Conservation (phyloP, 306 rosid genomes). For the Lathyrus oleraceus region DNA sequence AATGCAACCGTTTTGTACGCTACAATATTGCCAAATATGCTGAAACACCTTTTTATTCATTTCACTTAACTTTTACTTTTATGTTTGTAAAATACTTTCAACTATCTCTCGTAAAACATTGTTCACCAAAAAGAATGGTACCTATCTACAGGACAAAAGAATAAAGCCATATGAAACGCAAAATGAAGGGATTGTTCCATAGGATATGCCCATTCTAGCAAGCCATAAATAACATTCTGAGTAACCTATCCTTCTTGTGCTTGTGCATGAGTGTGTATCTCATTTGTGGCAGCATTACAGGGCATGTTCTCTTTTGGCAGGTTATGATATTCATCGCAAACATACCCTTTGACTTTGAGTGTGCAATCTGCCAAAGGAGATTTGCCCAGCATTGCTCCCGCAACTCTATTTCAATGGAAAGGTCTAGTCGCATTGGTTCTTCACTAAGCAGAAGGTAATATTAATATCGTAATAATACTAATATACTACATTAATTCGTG, state of each 20-base stretch:
- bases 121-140: conserved; percentile 25
- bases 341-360: conserved; percentile 27
- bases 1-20: conserved; percentile 12
- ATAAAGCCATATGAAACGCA: conserved; percentile 36
- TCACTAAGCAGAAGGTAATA: background rate
- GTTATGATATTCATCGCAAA: background rate
- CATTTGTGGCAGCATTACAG: conserved; percentile 56
- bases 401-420: background rate
- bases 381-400: conserved; percentile 64
- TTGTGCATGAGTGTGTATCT: background rate
- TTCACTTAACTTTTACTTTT: background rate
- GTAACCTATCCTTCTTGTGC: background rate
- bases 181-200: conserved; percentile 45
- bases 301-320: conserved; percentile 66
- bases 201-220: conserved; percentile 47
- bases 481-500: no score
- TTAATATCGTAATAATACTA: background rate
- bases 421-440: background rate
- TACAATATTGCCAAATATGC: background rate
- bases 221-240: conserved; percentile 30
- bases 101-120: conserved; percentile 20
- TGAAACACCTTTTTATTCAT: background rate
- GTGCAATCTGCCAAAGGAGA: conserved; percentile 64
- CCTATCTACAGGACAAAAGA: conserved; percentile 19
- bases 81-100: background rate